Base-by-base conservation (phyloP, 805 yeast genomes). In the Pichia eremophila region DNA sequence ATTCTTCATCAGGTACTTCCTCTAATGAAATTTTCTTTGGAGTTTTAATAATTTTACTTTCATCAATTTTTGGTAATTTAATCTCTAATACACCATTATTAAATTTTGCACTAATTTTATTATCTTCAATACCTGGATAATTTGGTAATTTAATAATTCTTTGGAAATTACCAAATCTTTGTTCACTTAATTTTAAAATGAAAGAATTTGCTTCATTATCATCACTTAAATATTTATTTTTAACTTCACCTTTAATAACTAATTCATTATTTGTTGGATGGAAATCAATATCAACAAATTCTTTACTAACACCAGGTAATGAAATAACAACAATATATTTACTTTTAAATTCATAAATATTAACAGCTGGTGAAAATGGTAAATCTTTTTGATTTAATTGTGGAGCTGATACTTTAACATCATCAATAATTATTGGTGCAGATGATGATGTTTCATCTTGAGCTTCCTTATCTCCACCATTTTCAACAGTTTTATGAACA, bases 301-400 rank as follows among this genome's bases (percentile, higher is more conserved):
- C 70, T 22, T 76, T 72, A 32, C 69, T 66, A 3, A 81, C 80
- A 43, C 85, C 85, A n/a, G 85, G 79, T 27, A 79, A 58, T 5
- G 82, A 74, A 12, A 78, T 58, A 1, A 73, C 74, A 12, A 78
- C 70, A 15, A 69, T 57, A 52, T 78, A 79, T 17, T 65, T 61
- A 17, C 67, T 67, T 1, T 68, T 67, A 44, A 68, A 64, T 50
- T 79, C 80, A 53, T 78, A 78, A n/a, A 78, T 72, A 52, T 79
- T 80, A 4, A 78, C 64, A 47, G 76, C 74, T 25, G 85, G 84
- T 11, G 82, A 74, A 51, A 76, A 77, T 52, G 81, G 81, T 41
- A 72, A 50, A 18, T 65, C 61, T 28, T 66, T 44, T 34, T 43
- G 44, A 12, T 38, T 44, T 35, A 48, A 38, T 41, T 48, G 50